These are phyloP conservation scores for Ophiostoma pallidulum DNA, from an alignment of 2,329 filamentous ascomycete genomes.

Conservation along the genomic window DNA sequence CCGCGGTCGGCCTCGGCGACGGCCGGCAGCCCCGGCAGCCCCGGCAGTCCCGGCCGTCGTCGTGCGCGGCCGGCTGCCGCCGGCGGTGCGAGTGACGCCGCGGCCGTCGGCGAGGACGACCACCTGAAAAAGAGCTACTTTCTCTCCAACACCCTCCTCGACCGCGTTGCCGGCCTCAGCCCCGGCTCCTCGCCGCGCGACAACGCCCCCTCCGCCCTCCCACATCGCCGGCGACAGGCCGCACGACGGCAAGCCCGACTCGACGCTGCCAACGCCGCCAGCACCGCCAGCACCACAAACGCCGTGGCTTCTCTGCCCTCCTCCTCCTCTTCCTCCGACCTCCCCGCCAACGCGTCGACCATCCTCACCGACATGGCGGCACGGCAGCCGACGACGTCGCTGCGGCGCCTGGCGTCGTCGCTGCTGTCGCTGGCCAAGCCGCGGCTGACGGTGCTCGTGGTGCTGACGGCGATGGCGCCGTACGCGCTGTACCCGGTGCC, in stretches of 20 bases:
- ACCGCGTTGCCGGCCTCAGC: conserved; percentile 17
- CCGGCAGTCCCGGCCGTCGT: not conserved
- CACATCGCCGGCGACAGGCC: conserved; percentile 18
- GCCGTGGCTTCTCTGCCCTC: too few species aligned
- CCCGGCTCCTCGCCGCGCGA: not conserved
- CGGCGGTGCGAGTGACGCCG: not conserved
- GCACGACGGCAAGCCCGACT: conserved; percentile 10
- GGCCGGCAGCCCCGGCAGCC: conserved; percentile 8
- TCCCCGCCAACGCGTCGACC: conserved; percentile 36
- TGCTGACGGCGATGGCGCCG: conserved; percentile 80
- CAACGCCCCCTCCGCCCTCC: not conserved
- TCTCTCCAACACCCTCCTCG: conserved; percentile 26
- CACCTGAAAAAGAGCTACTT: conserved; percentile 25
- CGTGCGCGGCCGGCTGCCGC: not conserved
- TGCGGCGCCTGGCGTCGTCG: conserved; percentile 61
- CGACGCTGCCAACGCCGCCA: not conserved
- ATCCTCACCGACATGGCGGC: conserved; percentile 44
- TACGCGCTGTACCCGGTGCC: conserved; percentile 93
- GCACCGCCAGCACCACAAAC: not conserved
- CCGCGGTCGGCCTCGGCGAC: conserved; percentile 15
- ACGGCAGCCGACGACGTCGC: conserved; percentile 38
- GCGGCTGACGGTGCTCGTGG: conserved; percentile 80
- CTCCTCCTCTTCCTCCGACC: too few species aligned
- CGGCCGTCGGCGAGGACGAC: conserved; percentile 13
- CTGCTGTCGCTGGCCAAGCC: conserved; percentile 93